These are phyloP conservation scores for Coemansia sp. DNA, from an alignment of 192 early-diverging fungal species.

Conservation along the genomic window DNA sequence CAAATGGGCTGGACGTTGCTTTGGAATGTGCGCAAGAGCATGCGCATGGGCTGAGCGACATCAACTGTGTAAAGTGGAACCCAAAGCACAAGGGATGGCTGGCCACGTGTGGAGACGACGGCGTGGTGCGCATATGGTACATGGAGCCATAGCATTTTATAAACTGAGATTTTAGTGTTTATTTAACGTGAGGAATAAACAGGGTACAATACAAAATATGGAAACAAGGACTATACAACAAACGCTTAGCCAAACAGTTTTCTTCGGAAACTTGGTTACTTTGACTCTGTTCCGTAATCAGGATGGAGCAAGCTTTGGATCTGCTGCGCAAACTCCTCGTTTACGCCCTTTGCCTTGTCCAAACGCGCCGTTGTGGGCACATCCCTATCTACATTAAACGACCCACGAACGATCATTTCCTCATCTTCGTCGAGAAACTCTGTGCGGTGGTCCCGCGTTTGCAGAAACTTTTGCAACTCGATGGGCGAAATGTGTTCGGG, in stretches of 20 bases:
- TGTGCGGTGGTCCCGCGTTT: slow-evolving; percentile 18
- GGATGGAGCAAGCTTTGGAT: slow-evolving; percentile 36
- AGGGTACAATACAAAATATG: neutral
- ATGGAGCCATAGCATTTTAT: slow-evolving; percentile 12
- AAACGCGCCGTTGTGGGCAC: neutral
- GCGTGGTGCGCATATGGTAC: slow-evolving; percentile 79
- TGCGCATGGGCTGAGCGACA: slow-evolving; percentile 84
- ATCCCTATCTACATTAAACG: slow-evolving; percentile 18
- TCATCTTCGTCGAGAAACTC: slow-evolving; percentile 43
- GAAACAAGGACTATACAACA: neutral
- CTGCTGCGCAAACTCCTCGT: slow-evolving; percentile 49
- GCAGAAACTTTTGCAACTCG: slow-evolving; percentile 43
- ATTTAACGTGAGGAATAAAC: neutral
- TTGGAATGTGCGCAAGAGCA: slow-evolving; percentile 51
- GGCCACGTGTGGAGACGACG: slow-evolving; percentile 91
- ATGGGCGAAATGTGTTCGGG: slow-evolving; percentile 30
- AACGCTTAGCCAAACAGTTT: neutral
- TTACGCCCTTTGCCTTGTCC: slow-evolving; percentile 22
- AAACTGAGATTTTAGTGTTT: neutral
- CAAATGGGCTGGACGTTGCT: slow-evolving; percentile 9
- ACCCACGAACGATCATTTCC: slow-evolving; percentile 31
- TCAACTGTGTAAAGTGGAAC: slow-evolving; percentile 90
- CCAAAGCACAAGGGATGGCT: slow-evolving; percentile 68
- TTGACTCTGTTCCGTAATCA: slow-evolving; percentile 23
- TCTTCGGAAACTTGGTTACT: neutral